phyloP scores from a whole-genome alignment of 2,329 filamentous ascomycete species.

The Pezicula rhizophila region DNA sequence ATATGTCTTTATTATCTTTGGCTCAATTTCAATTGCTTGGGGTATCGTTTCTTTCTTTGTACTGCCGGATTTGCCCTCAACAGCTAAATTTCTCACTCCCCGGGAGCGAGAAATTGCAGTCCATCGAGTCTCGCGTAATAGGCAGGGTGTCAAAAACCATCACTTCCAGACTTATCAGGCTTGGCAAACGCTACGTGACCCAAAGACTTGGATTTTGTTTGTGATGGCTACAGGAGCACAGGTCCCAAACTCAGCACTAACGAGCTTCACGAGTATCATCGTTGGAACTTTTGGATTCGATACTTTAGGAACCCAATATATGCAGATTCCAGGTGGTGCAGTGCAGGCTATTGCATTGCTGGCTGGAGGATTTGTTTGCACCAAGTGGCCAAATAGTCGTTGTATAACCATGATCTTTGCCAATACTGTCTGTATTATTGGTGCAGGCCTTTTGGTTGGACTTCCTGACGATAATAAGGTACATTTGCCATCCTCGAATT shows the following conservation, averaged over 20 bases:
- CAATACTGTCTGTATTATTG: conserved; percentile 49
- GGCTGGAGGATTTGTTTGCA: conserved; percentile 44
- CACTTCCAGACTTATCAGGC: conserved; percentile 41
- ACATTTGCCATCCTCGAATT: not conserved
- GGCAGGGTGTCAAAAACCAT: conserved; percentile 47
- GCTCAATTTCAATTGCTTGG: conserved; percentile 48
- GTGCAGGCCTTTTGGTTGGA: conserved; percentile 44
- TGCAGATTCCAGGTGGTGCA: conserved; percentile 54
- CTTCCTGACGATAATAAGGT: conserved; percentile 42
- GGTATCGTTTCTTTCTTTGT: conserved; percentile 48
- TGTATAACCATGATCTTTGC: conserved; percentile 51
- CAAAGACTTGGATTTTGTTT: conserved; percentile 55
- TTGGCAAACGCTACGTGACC: conserved; percentile 41
- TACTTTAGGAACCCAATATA: conserved; percentile 46
- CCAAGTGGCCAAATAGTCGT: conserved; percentile 42
- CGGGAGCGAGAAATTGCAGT: conserved; percentile 51
- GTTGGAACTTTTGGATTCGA: conserved; percentile 27
- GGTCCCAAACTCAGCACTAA: conserved; percentile 50
- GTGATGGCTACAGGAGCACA: conserved; percentile 45
- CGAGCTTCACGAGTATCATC: conserved; percentile 34
- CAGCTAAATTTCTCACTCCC: conserved; percentile 52
- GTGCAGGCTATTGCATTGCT: conserved; percentile 50
- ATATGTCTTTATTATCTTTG: conserved; percentile 55
- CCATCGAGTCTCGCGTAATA: conserved; percentile 44
- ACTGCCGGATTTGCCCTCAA: conserved; percentile 56